Base-by-base conservation (phyloP, 441 rosid species). In the Cnidoscolus chayamansa region DNA sequence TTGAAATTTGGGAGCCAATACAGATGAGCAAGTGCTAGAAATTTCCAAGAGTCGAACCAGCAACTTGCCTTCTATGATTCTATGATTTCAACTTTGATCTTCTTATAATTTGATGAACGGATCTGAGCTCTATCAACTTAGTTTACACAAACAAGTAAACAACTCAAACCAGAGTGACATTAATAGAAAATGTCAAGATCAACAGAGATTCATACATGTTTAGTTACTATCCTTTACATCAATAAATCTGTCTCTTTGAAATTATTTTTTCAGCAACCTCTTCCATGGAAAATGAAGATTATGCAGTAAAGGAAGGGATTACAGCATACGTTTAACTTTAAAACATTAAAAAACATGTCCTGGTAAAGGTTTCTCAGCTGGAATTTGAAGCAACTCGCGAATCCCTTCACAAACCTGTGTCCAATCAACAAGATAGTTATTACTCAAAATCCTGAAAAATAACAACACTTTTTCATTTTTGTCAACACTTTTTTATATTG, bases 361-460 rank as follows among this genome's bases (percentile, higher is more conserved):
- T 35, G 84, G 81, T 32, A 78, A 73, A 12, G 78, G 54, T 77
- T 71, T 80, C 72, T 88, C 92, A 0, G 85, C 86, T 7, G 92
- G 89, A 74, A 90, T 85, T 77, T 88, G 79, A 50, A 90, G 90
- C 76, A 88, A 80, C 77, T 93, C 95, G 62, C 92, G 83, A 31
- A 93, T 89, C 66, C 87, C 97, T 84, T 85, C 89, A n/a, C 77
- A 83, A 75, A 89, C 90, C 93, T 89, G 85, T 70, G 63, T 0
- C 63, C 19, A 72, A 63, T 16, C 54, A 60, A 31, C 8, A 2
- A 54, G 0, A 54, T 20, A 32, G 71, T n/a, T 66, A 57, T 20
- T 17, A 50, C 50, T 72, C 57, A 63, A 50, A 72, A 69, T 63
- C 25, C 53, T 10, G 35, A 43, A 72, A 65, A 62, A 0, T 25